These are phyloP conservation scores for Leptomonas pyrrhocoris DNA, from an alignment of 208 protist genomes.

Conservation along the genomic window DNA sequence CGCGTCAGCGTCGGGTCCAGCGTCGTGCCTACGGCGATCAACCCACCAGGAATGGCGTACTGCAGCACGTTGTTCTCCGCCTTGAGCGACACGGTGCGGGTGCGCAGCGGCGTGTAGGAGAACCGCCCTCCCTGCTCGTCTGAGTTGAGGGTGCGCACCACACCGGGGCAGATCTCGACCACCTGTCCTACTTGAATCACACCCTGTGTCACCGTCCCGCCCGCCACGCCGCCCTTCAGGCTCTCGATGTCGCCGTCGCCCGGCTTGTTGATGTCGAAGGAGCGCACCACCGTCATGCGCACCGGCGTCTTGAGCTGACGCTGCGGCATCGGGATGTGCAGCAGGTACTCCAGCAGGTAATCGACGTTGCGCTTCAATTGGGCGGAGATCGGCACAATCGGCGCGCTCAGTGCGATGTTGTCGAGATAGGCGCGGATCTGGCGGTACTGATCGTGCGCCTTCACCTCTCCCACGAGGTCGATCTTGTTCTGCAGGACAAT, in stretches of 20 bases:
- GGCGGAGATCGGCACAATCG: slow-evolving; percentile 99
- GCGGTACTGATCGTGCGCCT: slow-evolving; percentile 95
- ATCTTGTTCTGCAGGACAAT: slow-evolving; percentile 99
- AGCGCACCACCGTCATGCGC: slow-evolving; percentile 99
- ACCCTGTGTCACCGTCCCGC: slow-evolving; percentile 98
- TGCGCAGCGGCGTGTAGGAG: slow-evolving; percentile 96
- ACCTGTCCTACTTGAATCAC: slow-evolving; percentile 97
- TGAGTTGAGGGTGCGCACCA: slow-evolving; percentile 77
- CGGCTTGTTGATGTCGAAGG: slow-evolving; percentile 99
- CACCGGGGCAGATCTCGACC: slow-evolving; percentile 99
- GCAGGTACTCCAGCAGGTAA: slow-evolving; percentile 97
- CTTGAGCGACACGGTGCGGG: slow-evolving; percentile 94
- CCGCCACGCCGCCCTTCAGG: slow-evolving; percentile 98
- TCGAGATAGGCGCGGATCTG: slow-evolving; percentile 93
- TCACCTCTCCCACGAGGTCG: slow-evolving; percentile 98
- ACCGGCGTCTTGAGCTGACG: slow-evolving; percentile 95
- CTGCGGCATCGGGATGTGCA: slow-evolving; percentile 97
- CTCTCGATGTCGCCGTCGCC: slow-evolving; percentile 95
- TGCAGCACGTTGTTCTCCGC: slow-evolving; percentile 98
- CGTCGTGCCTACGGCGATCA: slow-evolving; percentile 99
- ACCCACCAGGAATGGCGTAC: slow-evolving; percentile 99
- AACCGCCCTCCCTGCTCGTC: slow-evolving; percentile 82
- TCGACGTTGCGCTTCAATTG: slow-evolving; percentile 99
- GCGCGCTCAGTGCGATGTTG: slow-evolving; percentile 93
- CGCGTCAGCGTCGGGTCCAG: slow-evolving; percentile 99